Evolutionary conservation across 805 yeast species (phyloP).

Genomic region (Candida ascalaphidarum): DNA sequence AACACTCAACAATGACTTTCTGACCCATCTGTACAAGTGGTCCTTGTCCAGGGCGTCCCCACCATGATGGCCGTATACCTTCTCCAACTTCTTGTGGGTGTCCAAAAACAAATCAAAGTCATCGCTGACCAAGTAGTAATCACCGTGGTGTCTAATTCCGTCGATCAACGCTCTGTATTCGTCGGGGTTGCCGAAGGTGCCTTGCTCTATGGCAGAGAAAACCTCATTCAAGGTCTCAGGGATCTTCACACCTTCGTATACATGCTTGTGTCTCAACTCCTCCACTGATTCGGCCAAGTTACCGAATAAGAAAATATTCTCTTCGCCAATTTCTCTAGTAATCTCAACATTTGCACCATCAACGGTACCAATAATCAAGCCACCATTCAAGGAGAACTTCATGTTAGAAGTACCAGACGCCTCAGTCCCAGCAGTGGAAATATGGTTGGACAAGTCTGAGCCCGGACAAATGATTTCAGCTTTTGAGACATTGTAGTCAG

Average conservation of each 20-base stretch:
- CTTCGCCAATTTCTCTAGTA: slow-evolving; percentile 89
- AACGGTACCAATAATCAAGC: slow-evolving; percentile 88
- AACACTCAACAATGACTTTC: slow-evolving; percentile 68
- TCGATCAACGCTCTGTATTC: slow-evolving; percentile 65
- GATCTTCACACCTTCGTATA: slow-evolving; percentile 47
- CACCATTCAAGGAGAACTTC: slow-evolving; percentile 94
- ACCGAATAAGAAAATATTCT: slow-evolving; percentile 87
- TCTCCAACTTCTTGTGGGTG: slow-evolving; percentile 71
- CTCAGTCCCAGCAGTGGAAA: slow-evolving; percentile 95
- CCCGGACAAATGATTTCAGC: slow-evolving; percentile 90
- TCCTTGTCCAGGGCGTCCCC: slow-evolving; percentile 37
- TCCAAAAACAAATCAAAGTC: slow-evolving; percentile 84
- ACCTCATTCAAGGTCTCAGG: slow-evolving; percentile 58
- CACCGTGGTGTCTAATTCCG: slow-evolving; percentile 66
- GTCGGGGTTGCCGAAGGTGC: slow-evolving; percentile 61
- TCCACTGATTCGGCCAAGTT: slow-evolving; percentile 86
- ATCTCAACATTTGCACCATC: slow-evolving; percentile 97
- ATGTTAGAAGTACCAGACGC: slow-evolving; percentile 94
- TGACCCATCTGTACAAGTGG: slow-evolving; percentile 61
- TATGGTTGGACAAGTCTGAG: slow-evolving; percentile 85
- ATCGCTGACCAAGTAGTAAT: slow-evolving; percentile 78
- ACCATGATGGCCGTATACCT: slow-evolving; percentile 46
- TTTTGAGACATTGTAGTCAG: slow-evolving; percentile 90
- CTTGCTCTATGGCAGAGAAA: slow-evolving; percentile 56
- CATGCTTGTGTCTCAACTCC: slow-evolving; percentile 69